Evolutionary conservation across 148 eudicot genomes (phyloP).

Genomic region (Camellia sinensis): DNA sequence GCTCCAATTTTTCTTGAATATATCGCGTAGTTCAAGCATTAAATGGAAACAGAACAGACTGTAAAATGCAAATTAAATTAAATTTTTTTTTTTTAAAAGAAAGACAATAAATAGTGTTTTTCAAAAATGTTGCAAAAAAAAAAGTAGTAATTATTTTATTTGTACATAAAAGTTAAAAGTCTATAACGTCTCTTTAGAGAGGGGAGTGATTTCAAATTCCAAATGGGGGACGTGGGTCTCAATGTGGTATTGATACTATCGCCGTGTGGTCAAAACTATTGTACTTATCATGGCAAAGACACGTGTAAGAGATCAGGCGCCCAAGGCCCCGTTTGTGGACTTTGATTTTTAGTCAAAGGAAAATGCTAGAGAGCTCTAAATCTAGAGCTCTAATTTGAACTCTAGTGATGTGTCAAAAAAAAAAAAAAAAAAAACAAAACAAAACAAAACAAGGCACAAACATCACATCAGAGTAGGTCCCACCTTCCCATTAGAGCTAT

Average conservation of each 20-base stretch:
- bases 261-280: not conserved
- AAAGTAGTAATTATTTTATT: constrained; percentile 20
- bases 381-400: too few species aligned
- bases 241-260: not conserved
- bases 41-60: constrained; percentile 27
- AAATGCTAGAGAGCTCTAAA: too few species aligned
- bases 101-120: not conserved
- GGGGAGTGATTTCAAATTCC: constrained; percentile 50
- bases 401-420: too few species aligned
- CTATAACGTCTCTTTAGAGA: constrained; percentile 61
- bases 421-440: too few species aligned
- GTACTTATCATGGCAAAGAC: not conserved
- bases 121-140: constrained; percentile 17
- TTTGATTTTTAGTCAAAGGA: too few species aligned
- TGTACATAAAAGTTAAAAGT: constrained; percentile 13
- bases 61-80: not conserved
- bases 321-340: not conserved
- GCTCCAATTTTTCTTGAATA: not conserved
- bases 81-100: constrained; percentile 5
- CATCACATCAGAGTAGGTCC: too few species aligned
- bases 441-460: too few species aligned
- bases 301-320: constrained; percentile 8
- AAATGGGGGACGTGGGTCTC: constrained; percentile 20
- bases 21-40: constrained; percentile 32
- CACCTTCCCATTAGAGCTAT: too few species aligned